Evolutionary conservation across 1,284 basidiomycete species (phyloP).

Genomic region (Salmacisia buchloeana): DNA sequence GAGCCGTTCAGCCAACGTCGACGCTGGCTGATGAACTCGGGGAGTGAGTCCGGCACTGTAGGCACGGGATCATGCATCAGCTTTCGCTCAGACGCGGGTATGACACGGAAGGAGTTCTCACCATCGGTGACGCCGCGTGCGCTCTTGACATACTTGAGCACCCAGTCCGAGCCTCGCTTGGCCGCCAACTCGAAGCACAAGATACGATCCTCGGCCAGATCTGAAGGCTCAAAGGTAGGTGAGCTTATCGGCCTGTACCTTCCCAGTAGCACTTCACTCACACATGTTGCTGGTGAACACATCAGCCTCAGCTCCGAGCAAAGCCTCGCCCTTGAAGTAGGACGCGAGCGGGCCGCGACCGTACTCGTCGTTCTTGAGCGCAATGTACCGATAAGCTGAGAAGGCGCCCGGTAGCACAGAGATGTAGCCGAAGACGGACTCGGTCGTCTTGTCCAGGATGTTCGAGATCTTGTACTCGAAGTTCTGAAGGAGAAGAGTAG

Average conservation of each 20-base stretch:
- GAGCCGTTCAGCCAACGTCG: constrained; percentile 81
- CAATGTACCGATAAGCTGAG: constrained; percentile 66
- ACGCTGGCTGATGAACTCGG: constrained; percentile 91
- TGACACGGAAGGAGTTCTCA: background rate
- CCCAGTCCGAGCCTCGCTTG: constrained; percentile 81
- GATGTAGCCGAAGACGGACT: constrained; percentile 48
- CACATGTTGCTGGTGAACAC: constrained; percentile 75
- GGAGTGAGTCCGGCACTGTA: constrained; percentile 72
- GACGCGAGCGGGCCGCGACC: constrained; percentile 84
- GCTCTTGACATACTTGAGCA: constrained; percentile 90
- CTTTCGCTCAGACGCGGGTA: background rate
- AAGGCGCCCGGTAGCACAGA: constrained; percentile 39
- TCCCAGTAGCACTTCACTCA: background rate
- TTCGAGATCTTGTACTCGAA: constrained; percentile 75
- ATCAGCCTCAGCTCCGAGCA: constrained; percentile 83
- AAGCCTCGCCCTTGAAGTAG: constrained; percentile 93
- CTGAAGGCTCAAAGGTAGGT: background rate
- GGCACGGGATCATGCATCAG: background rate
- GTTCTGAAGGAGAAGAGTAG: constrained; percentile 65
- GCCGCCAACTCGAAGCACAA: constrained; percentile 90
- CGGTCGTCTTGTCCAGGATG: constrained; percentile 47
- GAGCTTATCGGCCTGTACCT: background rate
- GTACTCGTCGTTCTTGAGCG: constrained; percentile 77
- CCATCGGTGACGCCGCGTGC: constrained; percentile 88
- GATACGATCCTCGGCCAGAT: constrained; percentile 66